Evolutionary conservation across 371 early-diverging fungal species (phyloP).

Genomic region (Mucor indicus): DNA sequence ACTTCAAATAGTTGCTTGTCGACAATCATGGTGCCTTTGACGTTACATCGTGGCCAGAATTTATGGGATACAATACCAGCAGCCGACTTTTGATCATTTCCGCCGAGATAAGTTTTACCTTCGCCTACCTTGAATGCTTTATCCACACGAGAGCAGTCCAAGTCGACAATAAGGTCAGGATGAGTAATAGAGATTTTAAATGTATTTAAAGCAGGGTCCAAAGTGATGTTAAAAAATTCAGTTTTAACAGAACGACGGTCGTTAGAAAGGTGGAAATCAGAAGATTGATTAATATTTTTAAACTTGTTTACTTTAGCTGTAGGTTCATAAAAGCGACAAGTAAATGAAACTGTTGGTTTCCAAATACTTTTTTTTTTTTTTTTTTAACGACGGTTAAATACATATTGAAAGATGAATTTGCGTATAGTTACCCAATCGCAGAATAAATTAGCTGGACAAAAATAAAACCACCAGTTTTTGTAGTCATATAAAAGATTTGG

Average conservation of each 20-base stretch:
- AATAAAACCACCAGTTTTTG: conserved; percentile 70
- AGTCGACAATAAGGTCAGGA: conserved; percentile 60
- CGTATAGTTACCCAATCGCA: conserved; percentile 62
- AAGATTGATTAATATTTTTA: conserved; percentile 66
- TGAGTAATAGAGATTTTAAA: conserved; percentile 59
- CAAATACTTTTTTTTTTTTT: conserved; percentile 24
- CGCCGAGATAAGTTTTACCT: conserved; percentile 72
- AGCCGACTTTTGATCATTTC: conserved; percentile 41
- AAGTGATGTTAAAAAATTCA: conserved; percentile 63
- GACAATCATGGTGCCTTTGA: conserved; percentile 70
- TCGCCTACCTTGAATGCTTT: conserved; percentile 81
- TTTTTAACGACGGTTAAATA: neutral
- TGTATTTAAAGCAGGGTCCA: conserved; percentile 47
- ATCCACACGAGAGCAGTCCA: conserved; percentile 66
- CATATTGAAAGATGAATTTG: neutral
- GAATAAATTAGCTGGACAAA: conserved; percentile 88
- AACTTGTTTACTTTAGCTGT: conserved; percentile 62
- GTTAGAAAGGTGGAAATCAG: conserved; percentile 59
- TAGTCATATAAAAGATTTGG: conserved; percentile 82
- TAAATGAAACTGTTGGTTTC: conserved; percentile 75
- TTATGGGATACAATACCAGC: conserved; percentile 69
- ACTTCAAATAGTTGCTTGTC: conserved; percentile 64
- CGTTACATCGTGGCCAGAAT: conserved; percentile 79
- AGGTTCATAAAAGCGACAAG: conserved; percentile 71
- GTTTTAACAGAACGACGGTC: conserved; percentile 74